A percentile compares a stretch with the other conserved stretches of the same genome.
Evolutionary conservation across 768 basidiomycete species (phyloP).

Genomic region (Coprinopsis strossmayeri): DNA sequence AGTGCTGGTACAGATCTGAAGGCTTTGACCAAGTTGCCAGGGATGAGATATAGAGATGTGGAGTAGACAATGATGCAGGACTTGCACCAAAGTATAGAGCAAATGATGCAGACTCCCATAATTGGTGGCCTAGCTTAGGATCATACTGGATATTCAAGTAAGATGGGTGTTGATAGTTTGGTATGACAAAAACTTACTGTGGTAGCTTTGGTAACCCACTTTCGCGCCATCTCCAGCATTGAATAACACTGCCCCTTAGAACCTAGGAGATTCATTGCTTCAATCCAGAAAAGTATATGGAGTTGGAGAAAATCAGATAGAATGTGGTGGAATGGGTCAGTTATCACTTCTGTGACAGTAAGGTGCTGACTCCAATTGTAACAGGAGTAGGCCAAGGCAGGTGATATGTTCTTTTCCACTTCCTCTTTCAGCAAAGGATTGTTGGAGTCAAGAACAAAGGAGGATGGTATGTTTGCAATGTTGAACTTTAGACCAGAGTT

Average conservation of each 20-base stretch:
- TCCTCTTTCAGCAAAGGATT: background rate
- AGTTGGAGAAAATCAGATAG: slow-evolving; percentile 10
- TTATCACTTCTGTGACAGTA: background rate
- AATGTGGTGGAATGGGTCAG: background rate
- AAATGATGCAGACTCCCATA: no score
- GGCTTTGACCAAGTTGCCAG: no score
- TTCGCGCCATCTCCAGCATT: slow-evolving; percentile 12
- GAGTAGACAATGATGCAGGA: no score
- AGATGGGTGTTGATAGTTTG: background rate
- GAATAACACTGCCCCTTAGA: slow-evolving; percentile 11
- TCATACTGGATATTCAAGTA: background rate
- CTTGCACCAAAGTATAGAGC: no score
- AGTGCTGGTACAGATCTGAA: no score
- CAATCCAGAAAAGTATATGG: slow-evolving; percentile 20
- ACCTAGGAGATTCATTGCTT: slow-evolving; percentile 21
- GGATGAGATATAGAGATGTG: no score
- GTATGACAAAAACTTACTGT: background rate
- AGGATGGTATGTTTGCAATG: slow-evolving; percentile 13
- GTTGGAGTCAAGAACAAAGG: slow-evolving; percentile 10
- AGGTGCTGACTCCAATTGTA: slow-evolving; percentile 13
- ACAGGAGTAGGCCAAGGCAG: slow-evolving; percentile 12
- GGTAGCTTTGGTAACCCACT: background rate
- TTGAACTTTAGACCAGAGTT: slow-evolving; percentile 11
- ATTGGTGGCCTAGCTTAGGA: no score
- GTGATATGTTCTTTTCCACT: slow-evolving; percentile 9